Conservation (phyloP, 2,329 filamentous ascomycete genomes). For the Pseudocercospora cruenta region DNA sequence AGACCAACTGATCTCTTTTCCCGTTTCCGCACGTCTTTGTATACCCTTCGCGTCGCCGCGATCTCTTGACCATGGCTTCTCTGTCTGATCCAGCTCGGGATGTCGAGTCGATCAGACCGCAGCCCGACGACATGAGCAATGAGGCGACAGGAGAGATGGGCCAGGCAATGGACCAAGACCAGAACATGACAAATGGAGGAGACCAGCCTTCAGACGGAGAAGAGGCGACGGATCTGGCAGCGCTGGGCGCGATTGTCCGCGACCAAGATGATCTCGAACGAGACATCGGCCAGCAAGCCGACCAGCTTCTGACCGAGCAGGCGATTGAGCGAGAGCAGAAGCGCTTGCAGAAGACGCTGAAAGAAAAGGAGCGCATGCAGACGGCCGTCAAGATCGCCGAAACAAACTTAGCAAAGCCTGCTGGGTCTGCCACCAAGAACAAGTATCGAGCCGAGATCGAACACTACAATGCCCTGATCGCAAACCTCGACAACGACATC, state of each 20-base stretch:
- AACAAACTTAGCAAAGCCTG: slow-evolving; percentile 60
- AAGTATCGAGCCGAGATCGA: slow-evolving; percentile 68
- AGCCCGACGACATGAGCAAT: not conserved
- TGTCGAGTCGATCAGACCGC: not conserved
- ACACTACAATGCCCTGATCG: slow-evolving; percentile 67
- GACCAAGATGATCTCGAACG: slow-evolving; percentile 90
- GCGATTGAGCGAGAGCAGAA: slow-evolving; percentile 67
- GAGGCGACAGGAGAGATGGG: not conserved
- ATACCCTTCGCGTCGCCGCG: not conserved
- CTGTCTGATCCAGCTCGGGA: not conserved
- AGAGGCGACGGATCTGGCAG: slow-evolving; percentile 46
- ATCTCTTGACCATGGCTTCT: not conserved
- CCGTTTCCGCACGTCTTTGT: not conserved
- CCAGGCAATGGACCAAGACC: not conserved
- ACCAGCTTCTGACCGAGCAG: slow-evolving; percentile 63
- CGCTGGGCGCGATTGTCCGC: slow-evolving; percentile 57
- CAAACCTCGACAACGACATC: slow-evolving; percentile 71
- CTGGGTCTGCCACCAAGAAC: slow-evolving; percentile 58
- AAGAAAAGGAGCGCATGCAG: slow-evolving; percentile 62
- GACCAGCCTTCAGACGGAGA: slow-evolving; percentile 22
- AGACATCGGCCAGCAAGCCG: slow-evolving; percentile 73
- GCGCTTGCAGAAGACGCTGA: slow-evolving; percentile 60
- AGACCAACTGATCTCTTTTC: not conserved
- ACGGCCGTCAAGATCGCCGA: slow-evolving; percentile 65
- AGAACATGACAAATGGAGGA: not conserved